Base-by-base conservation (phyloP, 2,329 filamentous ascomycete species). In the Chaetomium sp. region DNA sequence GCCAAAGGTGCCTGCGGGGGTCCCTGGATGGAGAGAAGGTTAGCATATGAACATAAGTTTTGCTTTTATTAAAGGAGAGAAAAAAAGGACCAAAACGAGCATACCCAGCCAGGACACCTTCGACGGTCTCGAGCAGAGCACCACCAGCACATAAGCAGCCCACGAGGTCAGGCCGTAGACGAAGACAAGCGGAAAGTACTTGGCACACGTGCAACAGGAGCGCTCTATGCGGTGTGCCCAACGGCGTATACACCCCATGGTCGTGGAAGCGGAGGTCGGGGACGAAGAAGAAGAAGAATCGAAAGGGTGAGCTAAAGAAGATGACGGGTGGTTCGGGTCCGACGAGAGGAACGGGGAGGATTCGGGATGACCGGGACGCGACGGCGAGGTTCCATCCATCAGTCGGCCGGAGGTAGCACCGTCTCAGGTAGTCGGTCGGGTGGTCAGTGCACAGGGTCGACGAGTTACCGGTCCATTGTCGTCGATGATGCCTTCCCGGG, bases 81-180 rank as follows among this genome's bases (percentile, higher is more conserved):
- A 32, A 47, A 44, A 11, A 33, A 14, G 42, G 10, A 10, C 44
- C 67, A 6, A 1, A 37, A 45, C 12, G 5, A 2, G 10, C 76
- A 48, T 73, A 85, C 83, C 82, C 66, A 81, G 76, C 80, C 80
- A 84, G 12, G 69, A 68, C 49, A 74, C 79, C 56, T 77, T 76
- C 5, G 75, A 72, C 19, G 78, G 74, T 51, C 72, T 74, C 34
- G 79, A 77, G 52, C 89, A 88, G 57, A 96, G 88, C 55, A 78
- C 85, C 48, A 88, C 79, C 64, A 91, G 81, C 7, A 96, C 91
- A 79, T 88, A 96, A n/a, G 87, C 82, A 2, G 90, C 91, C 94
- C 94, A 99, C 9, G 87, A 87, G n/a, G 90, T 92, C 62, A 96
- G 72, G 54, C 87, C 81, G 67, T 96, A 96, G 56, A 97, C 89